Base-by-base conservation (phyloP, 2,329 filamentous ascomycete genomes). In the Pseudocercospora pini-densiflorae region DNA sequence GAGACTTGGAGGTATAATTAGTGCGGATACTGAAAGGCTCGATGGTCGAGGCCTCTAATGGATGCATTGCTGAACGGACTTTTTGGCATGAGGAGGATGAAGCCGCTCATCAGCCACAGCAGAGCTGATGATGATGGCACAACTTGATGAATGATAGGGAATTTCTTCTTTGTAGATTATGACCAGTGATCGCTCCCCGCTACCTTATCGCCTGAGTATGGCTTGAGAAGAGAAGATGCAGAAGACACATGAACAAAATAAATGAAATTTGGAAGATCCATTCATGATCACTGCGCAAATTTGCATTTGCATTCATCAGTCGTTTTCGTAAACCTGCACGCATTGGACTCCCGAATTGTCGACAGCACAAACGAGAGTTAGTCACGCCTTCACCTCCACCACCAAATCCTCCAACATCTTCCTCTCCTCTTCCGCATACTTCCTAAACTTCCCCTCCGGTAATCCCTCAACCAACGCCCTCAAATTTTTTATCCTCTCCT, bases 1-100 rank as follows among this genome's bases (percentile, higher is more conserved):
- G 73, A 75, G 64, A 72, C 72, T 55, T 75, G 70, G 70, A 68
- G 70, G 33, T 74, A 74, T 51, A 71, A 74, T 24, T 73, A 63
- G 51, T 19, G 8, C 24, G 23, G 24, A 31, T 19, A 23, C 14
- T 3, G 9, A 16, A 14, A 23, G 21, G 19, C 47, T 23, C 47
- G 40, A 19, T 43, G 40, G 6, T 19, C 40, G 47, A 23, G 27
- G 51, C 27, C 51, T 29, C 16, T 31, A n/a, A 43, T 31, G 24
- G 10, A n/a, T 16, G 51, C 51, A 31, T n/a, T 19, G 16, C 27
- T 31, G 51, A 55, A 10, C 27, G 51, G 24, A 55, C 16, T n/a
- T n/a, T n/a, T 55, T 33, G 51, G 51, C 51, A 55, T 31, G 27
- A 55, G 51, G 14, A 29, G 16, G 16, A 16, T 10, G 16, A n/a